phyloP scores from a whole-genome alignment of 163 green algal species.

The Chloromonas sp. region DNA sequence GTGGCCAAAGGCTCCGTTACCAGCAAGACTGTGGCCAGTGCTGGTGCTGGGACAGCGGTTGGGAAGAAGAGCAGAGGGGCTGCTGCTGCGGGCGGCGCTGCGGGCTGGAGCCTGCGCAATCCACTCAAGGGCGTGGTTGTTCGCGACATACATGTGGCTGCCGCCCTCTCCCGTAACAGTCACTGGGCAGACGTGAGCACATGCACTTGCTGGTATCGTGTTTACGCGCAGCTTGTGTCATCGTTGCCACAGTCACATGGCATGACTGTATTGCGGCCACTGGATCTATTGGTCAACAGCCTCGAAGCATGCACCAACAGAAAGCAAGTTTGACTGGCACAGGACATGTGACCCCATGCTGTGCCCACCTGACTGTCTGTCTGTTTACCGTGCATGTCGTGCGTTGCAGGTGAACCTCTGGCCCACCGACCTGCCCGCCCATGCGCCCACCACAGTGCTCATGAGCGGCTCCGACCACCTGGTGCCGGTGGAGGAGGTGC shows the following conservation, averaged over 20 bases:
- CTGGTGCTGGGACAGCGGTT: not conserved
- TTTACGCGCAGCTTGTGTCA: too few species aligned
- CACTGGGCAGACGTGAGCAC: conserved; percentile 12
- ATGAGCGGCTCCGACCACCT: conserved; percentile 27
- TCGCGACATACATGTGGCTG: conserved; percentile 32
- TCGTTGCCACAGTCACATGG: too few species aligned
- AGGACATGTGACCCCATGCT: too few species aligned
- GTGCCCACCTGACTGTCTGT: too few species aligned
- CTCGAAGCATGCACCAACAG: too few species aligned
- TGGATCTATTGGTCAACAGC: too few species aligned
- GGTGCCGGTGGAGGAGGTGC: conserved; percentile 25
- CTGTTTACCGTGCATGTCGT: too few species aligned
- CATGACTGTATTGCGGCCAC: too few species aligned
- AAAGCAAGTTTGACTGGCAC: too few species aligned
- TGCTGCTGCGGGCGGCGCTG: not conserved
- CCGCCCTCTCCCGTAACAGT: conserved; percentile 21
- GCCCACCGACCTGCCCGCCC: conserved; percentile 21
- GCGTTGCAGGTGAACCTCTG: conserved; percentile 26
- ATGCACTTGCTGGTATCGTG: too few species aligned
- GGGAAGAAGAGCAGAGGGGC: not conserved
- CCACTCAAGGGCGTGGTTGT: conserved; percentile 21
- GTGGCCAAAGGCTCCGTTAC: not conserved
- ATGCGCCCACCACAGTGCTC: conserved; percentile 15
- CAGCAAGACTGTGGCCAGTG: not conserved
- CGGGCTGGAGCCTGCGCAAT: not conserved